phyloP scores from a whole-genome alignment of 306 rosid species.

The Castanea crenata region DNA sequence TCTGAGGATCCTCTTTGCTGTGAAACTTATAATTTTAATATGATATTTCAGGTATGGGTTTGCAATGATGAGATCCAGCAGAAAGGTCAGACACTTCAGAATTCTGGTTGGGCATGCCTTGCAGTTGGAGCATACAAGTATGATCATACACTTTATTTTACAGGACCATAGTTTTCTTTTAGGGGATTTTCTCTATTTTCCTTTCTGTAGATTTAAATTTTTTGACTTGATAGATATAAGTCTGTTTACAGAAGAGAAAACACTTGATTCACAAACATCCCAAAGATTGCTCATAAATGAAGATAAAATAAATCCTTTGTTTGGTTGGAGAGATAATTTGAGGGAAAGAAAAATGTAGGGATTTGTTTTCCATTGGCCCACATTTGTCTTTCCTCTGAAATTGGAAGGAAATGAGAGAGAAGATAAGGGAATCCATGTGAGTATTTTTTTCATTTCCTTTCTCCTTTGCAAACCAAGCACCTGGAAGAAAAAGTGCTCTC shows the following conservation, averaged over 20 bases:
- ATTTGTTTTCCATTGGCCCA: too few species aligned
- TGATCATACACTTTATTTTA: conserved; percentile 18
- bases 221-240: neutral
- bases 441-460: neutral
- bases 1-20: neutral
- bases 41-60: conserved; percentile 75
- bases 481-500: too few species aligned
- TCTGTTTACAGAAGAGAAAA: neutral
- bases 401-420: too few species aligned
- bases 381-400: too few species aligned
- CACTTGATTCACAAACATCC: neutral
- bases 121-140: conserved; percentile 97
- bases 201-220: neutral
- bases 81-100: conserved; percentile 38
- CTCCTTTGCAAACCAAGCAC: neutral
- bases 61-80: conserved; percentile 52
- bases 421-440: too few species aligned
- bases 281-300: neutral
- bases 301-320: too few species aligned
- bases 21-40: conserved; percentile 18
- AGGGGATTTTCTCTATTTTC: neutral
- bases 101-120: conserved; percentile 89
- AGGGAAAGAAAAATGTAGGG: too few species aligned
- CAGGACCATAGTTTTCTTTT: conserved; percentile 12
- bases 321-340: too few species aligned